Base-by-base conservation (phyloP, 805 yeast genomes). In the Naumovozyma dairenensis region DNA sequence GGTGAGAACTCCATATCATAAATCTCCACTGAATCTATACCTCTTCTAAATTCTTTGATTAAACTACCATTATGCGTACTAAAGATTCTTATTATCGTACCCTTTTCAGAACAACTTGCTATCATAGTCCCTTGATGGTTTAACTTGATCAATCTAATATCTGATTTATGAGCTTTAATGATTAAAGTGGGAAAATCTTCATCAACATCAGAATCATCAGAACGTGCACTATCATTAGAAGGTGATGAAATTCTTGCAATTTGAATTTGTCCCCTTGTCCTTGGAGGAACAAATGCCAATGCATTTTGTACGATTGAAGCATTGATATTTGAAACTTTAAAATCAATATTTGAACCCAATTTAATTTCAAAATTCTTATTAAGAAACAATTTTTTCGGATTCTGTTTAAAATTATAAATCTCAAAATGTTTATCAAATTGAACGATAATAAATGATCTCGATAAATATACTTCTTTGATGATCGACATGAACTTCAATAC, bases 91-190 rank as follows among this genome's bases (percentile, higher is more conserved):
- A 89, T 74, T 16, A 92, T 75, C 0, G 97, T 92, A 2, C 98
- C 98, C 50, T 84, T 83, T 22, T 70, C 74, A 0, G 95, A 83
- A 5, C 96, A 85, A 0, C 96, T 83, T 1, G 96, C 96, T 29
- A 89, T 65, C 42, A 83, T 62, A 2, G 73, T 65, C 0, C 96
- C 96, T 48, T 82, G 87, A 21, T 66, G 65, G 32, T 85, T 82
- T 13, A 92, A 54, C 1, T 80, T 62, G 30, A 86, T 56, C 2
- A 75, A 68, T 3, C 86, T 80, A 28, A 89, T 53, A 1, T 81
- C 77, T 0, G 86, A 65, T 48, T 80, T 82, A 57, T 92, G 97
- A 1, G 96, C 95, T 49, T 80, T 83, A 4, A 89, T 72, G 1
- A 83, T 79, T 15, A 52, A 47, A 0, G 55, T 51, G 4, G 57